phyloP scores from a whole-genome alignment of 345 rosid species.

The Murraya paniculata region DNA sequence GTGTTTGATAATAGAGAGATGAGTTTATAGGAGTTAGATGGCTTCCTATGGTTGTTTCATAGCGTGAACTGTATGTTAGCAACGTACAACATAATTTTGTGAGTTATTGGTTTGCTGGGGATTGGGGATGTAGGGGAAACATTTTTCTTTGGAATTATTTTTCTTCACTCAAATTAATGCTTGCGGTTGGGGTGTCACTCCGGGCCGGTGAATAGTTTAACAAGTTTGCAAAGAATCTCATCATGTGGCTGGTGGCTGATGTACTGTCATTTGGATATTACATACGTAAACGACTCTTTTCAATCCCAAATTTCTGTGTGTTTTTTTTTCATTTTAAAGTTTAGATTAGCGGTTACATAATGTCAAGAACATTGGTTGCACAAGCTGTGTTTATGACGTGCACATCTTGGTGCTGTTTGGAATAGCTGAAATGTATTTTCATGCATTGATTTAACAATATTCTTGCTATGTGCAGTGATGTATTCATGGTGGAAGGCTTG shows the following conservation, averaged over 20 bases:
- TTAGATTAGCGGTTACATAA: not conserved
- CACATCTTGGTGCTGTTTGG: too few relatives aligned
- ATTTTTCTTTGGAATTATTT: not conserved
- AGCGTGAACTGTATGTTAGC: not conserved
- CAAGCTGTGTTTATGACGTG: too few relatives aligned
- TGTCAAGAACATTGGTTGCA: too few relatives aligned
- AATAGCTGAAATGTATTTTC: too few relatives aligned
- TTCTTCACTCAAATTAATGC: too few relatives aligned
- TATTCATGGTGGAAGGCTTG: not conserved
- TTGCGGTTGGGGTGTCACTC: too few relatives aligned
- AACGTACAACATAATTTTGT: not conserved
- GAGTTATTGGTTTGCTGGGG: not conserved
- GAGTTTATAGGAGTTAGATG: not conserved
- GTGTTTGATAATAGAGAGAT: not conserved
- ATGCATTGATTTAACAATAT: not conserved
- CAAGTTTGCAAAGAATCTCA: not conserved
- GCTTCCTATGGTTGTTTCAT: not conserved
- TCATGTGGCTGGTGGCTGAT: not conserved
- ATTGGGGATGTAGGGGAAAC: not conserved
- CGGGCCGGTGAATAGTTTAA: too few relatives aligned
- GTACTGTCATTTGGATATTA: not conserved
- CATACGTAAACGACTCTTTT: not conserved
- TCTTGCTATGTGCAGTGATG: constrained; percentile 11
- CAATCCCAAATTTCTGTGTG: too few relatives aligned
- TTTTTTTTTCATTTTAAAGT: not conserved